These are phyloP conservation scores for Globisporangium cystogenes DNA, from an alignment of 352 stramenopile species.

Conservation along the genomic window DNA sequence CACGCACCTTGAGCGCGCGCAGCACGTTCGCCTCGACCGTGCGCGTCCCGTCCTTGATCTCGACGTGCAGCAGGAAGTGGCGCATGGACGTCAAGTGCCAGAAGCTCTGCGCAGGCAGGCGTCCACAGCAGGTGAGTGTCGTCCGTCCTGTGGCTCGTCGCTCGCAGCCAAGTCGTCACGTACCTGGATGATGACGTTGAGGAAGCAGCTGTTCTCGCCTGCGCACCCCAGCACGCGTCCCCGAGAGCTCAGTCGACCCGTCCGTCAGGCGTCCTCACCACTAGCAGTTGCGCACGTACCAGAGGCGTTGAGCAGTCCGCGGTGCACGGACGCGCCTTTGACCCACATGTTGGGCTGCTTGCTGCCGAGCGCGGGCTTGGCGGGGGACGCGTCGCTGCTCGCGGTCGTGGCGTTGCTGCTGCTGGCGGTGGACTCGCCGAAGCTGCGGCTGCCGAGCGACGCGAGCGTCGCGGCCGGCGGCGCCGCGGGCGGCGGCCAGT, in stretches of 20 bases:
- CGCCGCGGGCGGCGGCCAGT: slow-evolving; percentile 15
- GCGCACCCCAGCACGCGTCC: too few relatives aligned
- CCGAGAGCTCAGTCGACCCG: too few relatives aligned
- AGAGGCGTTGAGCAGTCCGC: slow-evolving; percentile 64
- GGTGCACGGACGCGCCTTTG: slow-evolving; percentile 78
- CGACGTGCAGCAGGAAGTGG: slow-evolving; percentile 79
- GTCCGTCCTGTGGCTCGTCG: background rate
- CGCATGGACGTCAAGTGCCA: slow-evolving; percentile 88
- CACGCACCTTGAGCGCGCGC: slow-evolving; percentile 43
- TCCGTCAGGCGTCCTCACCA: too few relatives aligned
- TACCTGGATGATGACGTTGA: slow-evolving; percentile 84
- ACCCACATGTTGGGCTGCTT: slow-evolving; percentile 74
- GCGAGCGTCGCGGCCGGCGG: slow-evolving; percentile 17
- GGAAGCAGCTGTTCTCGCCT: slow-evolving; percentile 89
- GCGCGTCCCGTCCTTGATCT: slow-evolving; percentile 72
- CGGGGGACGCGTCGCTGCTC: slow-evolving; percentile 21
- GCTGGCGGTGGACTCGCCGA: slow-evolving; percentile 6
- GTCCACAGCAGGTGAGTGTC: background rate
- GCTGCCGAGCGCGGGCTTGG: slow-evolving; percentile 22
- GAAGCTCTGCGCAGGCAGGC: slow-evolving; percentile 58
- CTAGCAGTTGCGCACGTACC: too few relatives aligned
- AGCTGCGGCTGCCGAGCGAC: slow-evolving; percentile 10
- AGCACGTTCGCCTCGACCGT: slow-evolving; percentile 74
- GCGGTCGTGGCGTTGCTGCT: slow-evolving; percentile 2
- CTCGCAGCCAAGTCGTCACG: background rate